Conservation (phyloP, 2,329 filamentous ascomycete genomes). For the Elsinoe ampelina region DNA sequence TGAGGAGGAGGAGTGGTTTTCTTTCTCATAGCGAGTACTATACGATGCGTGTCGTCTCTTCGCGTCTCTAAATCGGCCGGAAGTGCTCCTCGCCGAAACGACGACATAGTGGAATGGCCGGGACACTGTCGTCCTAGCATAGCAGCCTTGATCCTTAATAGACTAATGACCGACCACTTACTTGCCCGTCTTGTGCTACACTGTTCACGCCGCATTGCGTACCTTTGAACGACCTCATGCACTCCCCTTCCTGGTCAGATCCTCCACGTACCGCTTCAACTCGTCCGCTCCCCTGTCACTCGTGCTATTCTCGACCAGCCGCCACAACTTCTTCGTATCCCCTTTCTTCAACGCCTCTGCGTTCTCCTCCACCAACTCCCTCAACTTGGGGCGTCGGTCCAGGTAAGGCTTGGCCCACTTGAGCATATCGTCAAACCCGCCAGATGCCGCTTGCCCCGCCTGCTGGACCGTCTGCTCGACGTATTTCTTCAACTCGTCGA, state of each 20-base stretch:
- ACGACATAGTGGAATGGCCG: neutral
- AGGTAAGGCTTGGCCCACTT: conserved; percentile 63
- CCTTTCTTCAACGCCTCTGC: conserved; percentile 57
- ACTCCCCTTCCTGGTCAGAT: conserved; percentile 52
- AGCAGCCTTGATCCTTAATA: neutral
- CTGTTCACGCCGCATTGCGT: neutral
- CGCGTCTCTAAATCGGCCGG: conserved; percentile 2
- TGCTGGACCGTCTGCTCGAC: conserved; percentile 51
- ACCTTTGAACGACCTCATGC: conserved; percentile 25
- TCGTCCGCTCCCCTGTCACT: conserved; percentile 52
- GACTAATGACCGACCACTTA: neutral
- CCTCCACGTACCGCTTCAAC: conserved; percentile 53
- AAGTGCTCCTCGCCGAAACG: conserved; percentile 12
- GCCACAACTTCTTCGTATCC: conserved; percentile 54
- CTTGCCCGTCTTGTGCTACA: neutral
- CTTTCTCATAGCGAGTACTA: neutral
- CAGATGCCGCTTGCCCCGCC: conserved; percentile 50
- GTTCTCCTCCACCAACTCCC: conserved; percentile 64
- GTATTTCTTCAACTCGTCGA: conserved; percentile 51
- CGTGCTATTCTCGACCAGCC: conserved; percentile 51
- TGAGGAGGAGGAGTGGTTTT: neutral
- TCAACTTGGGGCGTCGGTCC: conserved; percentile 67
- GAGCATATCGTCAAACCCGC: conserved; percentile 62
- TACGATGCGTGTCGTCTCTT: neutral
- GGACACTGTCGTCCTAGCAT: neutral